Evolutionary conservation across 2,329 filamentous ascomycete genomes (phyloP).

Genomic region (Aspergillus neoniger): DNA sequence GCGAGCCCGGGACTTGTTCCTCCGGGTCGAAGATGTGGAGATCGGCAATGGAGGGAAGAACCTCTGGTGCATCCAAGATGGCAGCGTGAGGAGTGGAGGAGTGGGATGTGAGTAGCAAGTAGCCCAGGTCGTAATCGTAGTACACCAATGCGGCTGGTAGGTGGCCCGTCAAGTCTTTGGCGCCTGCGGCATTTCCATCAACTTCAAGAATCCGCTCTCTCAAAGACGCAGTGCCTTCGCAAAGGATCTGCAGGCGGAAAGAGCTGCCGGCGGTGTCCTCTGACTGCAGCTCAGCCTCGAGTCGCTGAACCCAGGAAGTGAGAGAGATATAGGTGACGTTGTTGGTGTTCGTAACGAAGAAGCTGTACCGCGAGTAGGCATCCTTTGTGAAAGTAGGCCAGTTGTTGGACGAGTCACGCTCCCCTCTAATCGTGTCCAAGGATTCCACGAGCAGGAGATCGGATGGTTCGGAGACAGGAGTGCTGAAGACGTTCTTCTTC

Average conservation of each 20-base stretch:
- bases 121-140: slow-evolving; percentile 59
- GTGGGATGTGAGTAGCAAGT: slow-evolving; percentile 56
- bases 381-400: slow-evolving; percentile 61
- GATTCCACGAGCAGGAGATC: slow-evolving; percentile 50
- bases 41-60: slow-evolving; percentile 32
- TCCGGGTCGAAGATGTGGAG: slow-evolving; percentile 30
- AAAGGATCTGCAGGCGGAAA: slow-evolving; percentile 59
- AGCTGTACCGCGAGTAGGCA: slow-evolving; percentile 56
- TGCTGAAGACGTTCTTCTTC: slow-evolving; percentile 43
- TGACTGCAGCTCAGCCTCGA: slow-evolving; percentile 59
- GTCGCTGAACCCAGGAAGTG: slow-evolving; percentile 56
- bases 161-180: slow-evolving; percentile 34
- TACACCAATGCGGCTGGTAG: slow-evolving; percentile 55
- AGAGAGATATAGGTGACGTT: slow-evolving; percentile 60
- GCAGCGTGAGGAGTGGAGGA: slow-evolving; percentile 54
- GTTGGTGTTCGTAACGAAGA: slow-evolving; percentile 59
- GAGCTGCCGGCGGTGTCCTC: slow-evolving; percentile 54
- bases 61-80: slow-evolving; percentile 52
- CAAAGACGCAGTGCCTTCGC: slow-evolving; percentile 53
- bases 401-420: slow-evolving; percentile 26
- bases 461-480: slow-evolving; percentile 44
- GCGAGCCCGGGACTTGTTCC: slow-evolving; percentile 22
- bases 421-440: slow-evolving; percentile 42
- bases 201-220: slow-evolving; percentile 52
- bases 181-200: slow-evolving; percentile 28